Percentiles rank a stretch among this genome's conserved stretches.
These are phyloP conservation scores for Malus hybrid DNA, from an alignment of 331 rosid genomes.

Conservation along the genomic window DNA sequence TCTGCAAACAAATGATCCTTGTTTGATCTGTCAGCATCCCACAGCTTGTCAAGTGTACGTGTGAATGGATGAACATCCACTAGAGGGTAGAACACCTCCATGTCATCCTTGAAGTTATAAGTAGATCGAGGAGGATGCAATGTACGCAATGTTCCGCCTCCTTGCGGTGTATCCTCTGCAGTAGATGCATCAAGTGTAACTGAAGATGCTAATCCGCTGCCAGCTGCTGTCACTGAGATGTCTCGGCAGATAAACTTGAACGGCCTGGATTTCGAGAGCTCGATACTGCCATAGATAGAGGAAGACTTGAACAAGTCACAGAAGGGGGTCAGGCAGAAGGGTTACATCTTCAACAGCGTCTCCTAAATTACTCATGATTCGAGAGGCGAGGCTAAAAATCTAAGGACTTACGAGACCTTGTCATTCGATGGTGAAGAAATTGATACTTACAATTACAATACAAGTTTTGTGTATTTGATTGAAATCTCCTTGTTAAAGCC, in stretches of 20 bases:
- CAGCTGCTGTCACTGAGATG: conserved; percentile 41
- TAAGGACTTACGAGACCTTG: too few relatives aligned
- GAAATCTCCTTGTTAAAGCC: too few relatives aligned
- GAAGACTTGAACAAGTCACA: conserved; percentile 50
- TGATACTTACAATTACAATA: too few relatives aligned
- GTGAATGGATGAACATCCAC: conserved; percentile 96
- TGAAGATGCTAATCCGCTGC: conserved; percentile 41
- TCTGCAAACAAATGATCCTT: conserved; percentile 62
- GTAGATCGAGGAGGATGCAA: conserved; percentile 72
- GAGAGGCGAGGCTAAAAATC: too few relatives aligned
- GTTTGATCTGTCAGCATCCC: conserved; percentile 80
- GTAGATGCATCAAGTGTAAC: conserved; percentile 35
- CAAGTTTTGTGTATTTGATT: too few relatives aligned
- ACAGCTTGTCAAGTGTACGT: conserved; percentile 55
- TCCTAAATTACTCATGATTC: conserved; percentile 31
- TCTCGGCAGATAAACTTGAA: conserved; percentile 47
- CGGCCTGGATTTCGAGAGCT: conserved; percentile 61
- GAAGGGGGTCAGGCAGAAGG: conserved; percentile 98
- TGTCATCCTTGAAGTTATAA: conserved; percentile 88
- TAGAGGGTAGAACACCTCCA: conserved; percentile 95
- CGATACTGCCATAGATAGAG: conserved; percentile 48
- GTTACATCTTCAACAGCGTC: conserved; percentile 83
- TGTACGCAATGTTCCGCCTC: conserved; percentile 62
- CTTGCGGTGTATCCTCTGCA: conserved; percentile 69
- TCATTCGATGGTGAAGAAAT: too few relatives aligned